Conservation (phyloP, 78 protist genomes). For the slime mould (Dictyostelium discoideum) region DNA sequence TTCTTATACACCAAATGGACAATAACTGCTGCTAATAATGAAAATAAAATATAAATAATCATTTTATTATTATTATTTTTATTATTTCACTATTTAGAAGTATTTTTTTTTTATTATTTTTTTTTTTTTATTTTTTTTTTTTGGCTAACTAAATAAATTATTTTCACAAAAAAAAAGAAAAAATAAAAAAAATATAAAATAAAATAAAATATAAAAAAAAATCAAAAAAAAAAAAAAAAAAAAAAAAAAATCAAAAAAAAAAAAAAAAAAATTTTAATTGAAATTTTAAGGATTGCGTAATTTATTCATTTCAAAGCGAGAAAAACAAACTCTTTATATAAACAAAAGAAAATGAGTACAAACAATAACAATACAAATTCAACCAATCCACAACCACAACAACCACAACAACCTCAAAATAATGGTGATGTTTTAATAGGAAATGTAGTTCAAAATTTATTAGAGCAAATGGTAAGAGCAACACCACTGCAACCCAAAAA, state of each 20-base stretch:
- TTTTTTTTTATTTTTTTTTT: background rate
- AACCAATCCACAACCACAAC: constrained; percentile 1
- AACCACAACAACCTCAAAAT: background rate
- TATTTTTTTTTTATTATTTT: background rate
- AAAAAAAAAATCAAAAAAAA: background rate
- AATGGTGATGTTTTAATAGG: constrained; percentile 31
- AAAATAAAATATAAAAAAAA: background rate
- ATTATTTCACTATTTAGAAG: no score
- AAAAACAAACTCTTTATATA: background rate
- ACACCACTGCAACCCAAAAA: no score
- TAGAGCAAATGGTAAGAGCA: constrained; percentile 64
- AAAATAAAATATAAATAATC: background rate
- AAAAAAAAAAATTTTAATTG: background rate
- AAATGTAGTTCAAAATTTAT: constrained; percentile 37
- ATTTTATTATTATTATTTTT: background rate
- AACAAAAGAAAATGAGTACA: background rate
- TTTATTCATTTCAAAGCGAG: background rate
- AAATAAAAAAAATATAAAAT: background rate
- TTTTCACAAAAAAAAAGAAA: background rate
- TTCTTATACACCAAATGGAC: background rate
- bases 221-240: background rate
- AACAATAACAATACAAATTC: background rate
- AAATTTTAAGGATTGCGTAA: background rate
- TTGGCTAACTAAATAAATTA: background rate
- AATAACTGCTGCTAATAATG: constrained; percentile 11